Base-by-base conservation (phyloP, 148 eudicot genomes). In the Polygonum aviculare region DNA sequence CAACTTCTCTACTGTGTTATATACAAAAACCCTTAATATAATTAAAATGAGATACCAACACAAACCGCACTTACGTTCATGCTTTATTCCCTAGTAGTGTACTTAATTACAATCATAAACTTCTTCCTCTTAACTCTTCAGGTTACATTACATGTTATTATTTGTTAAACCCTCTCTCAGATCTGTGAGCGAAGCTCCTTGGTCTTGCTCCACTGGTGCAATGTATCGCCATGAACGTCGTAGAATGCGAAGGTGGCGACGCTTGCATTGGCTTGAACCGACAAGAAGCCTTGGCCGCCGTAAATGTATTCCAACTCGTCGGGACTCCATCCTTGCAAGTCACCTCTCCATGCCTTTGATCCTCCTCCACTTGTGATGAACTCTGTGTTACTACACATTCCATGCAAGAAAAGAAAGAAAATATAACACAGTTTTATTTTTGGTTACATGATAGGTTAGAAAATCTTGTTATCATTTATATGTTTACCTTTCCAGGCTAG, bases 261-360 rank as follows among this genome's bases (percentile, higher is more conserved):
- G 4, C 57, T 36, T 74, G 67, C 48, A 12, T 83, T 83, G 21
- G 92, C 63, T 74, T 87, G 82, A 69, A 89, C 65, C 7, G 96
- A 84, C 90, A 90, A 90, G 26, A 90, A 94, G 33, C 98, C 97
- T 88, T 94, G 98, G 0, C 98, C 97, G 72, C 92, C 97, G 54
- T 94, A 84, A 74, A 85, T 85, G 31, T 90, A 83, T 78, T 89
- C 87, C 77, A 90, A 16, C 59, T 83, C 88, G 1, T 74, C 63
- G 0, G 83, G 83, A 31, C 85, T 79, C 88, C 85, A 77, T 36
- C 38, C 21, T 16, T 77, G 80, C 15, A 77, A 39, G 21, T 85
- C 88, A 0, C 95, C 97, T 50, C 85, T 86, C 98, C 98, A 94
- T 11, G 98, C 92, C 72, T 94, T 90, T 12, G 98, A 94, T 9